Conservation (phyloP, 2,329 filamentous ascomycete genomes). For the Aspergillus piperis region DNA sequence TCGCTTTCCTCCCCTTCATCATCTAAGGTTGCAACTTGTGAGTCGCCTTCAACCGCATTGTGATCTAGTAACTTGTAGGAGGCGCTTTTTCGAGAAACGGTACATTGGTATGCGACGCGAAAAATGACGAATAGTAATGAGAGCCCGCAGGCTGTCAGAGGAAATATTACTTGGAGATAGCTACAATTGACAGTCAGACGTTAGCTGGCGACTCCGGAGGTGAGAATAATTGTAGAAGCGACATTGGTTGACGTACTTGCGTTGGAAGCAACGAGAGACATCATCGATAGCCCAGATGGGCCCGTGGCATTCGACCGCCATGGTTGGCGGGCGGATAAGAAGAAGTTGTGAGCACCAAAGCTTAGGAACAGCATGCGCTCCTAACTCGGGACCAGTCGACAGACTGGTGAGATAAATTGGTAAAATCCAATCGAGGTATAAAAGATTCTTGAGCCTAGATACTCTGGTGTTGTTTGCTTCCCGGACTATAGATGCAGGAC, state of each 20-base stretch:
- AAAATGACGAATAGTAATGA: constrained; percentile 69
- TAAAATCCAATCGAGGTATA: not conserved
- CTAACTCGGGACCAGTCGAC: constrained; percentile 2
- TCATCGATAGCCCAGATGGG: constrained; percentile 64
- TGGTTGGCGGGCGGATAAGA: constrained; percentile 29
- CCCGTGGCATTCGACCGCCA: constrained; percentile 60
- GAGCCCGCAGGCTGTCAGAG: constrained; percentile 67
- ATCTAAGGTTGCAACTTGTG: constrained; percentile 58
- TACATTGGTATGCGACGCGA: constrained; percentile 58
- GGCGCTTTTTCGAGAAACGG: constrained; percentile 55
- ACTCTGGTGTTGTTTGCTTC: not conserved
- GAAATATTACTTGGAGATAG: constrained; percentile 78
- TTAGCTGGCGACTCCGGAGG: not conserved
- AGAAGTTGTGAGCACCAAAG: constrained; percentile 7
- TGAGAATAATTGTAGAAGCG: not conserved
- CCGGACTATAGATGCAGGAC: constrained; percentile 22
- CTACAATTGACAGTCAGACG: constrained; percentile 44
- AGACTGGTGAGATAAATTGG: not conserved
- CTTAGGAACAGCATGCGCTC: constrained; percentile 14
- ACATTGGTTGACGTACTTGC: constrained; percentile 44
- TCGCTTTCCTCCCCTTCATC: constrained; percentile 53
- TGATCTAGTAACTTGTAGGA: constrained; percentile 57
- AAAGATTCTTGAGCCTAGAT: not conserved
- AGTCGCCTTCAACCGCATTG: constrained; percentile 43
- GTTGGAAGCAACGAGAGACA: constrained; percentile 63